Conservation (phyloP, 106 monocot species). For the Dendrobium catenatum region DNA sequence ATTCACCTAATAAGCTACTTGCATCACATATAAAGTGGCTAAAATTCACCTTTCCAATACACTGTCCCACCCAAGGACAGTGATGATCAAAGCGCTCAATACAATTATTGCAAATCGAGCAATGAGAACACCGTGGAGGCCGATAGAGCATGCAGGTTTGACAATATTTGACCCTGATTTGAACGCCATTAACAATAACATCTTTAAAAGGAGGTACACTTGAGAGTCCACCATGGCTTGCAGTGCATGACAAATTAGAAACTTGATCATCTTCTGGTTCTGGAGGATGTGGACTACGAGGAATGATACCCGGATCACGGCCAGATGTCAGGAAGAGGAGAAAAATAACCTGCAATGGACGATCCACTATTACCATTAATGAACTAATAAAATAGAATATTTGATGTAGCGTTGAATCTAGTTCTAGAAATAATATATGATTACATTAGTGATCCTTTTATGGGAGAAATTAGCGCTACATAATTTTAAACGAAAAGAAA, state of each 20-base stretch:
- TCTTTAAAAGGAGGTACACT: constrained; percentile 9
- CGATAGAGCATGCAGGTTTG: constrained; percentile 13
- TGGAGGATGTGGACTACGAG: constrained; percentile 29
- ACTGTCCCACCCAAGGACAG: constrained; percentile 15
- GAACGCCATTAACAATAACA: constrained; percentile 2
- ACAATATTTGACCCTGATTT: constrained; percentile 12
- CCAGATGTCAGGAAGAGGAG: constrained; percentile 35
- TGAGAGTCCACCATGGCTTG: background rate
- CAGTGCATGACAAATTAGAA: constrained; percentile 6
- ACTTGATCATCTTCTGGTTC: constrained; percentile 15
- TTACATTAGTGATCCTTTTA: background rate
- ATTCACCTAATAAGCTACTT: background rate
- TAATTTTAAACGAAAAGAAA: background rate
- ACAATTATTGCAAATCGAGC: constrained; percentile 17
- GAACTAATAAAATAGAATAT: background rate
- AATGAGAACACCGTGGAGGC: constrained; percentile 16
- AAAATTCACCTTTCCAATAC: constrained; percentile 13
- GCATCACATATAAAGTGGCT: background rate
- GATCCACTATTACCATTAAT: background rate
- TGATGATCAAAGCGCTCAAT: constrained; percentile 17
- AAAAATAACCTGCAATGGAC: constrained; percentile 22
- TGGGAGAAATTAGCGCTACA: background rate
- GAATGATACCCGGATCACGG: constrained; percentile 39
- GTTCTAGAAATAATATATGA: background rate
- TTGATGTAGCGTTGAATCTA: background rate